A percentile compares a stretch with the other conserved stretches of the same genome.
These are phyloP conservation scores for Cucurbita pepo DNA, from an alignment of 306 rosid genomes.

Conservation along the genomic window DNA sequence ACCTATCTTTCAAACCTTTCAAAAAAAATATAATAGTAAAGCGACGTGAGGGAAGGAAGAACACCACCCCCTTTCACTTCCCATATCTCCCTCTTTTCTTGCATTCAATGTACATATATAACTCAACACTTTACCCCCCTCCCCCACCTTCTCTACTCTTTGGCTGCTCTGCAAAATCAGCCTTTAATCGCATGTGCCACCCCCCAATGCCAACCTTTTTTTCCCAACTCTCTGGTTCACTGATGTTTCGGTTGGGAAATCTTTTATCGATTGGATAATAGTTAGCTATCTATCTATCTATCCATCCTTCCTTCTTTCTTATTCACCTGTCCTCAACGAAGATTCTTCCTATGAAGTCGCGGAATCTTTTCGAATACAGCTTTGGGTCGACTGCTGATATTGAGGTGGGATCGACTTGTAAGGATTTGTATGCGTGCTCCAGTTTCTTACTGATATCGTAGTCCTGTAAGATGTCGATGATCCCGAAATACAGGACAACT, in stretches of 20 bases:
- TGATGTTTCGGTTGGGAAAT: not conserved
- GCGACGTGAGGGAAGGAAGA: not conserved
- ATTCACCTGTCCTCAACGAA: slow-evolving; percentile 65
- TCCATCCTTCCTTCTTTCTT: too few species aligned
- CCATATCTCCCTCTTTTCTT: slow-evolving; percentile 2
- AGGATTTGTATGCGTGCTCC: slow-evolving; percentile 91
- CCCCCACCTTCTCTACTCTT: not conserved
- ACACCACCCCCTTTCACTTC: not conserved
- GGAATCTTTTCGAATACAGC: slow-evolving; percentile 81
- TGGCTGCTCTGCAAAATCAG: slow-evolving; percentile 11
- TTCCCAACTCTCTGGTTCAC: not conserved
- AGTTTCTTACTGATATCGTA: slow-evolving; percentile 88
- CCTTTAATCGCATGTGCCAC: not conserved
- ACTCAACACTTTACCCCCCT: not conserved
- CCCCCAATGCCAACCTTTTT: not conserved
- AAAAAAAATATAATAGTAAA: not conserved
- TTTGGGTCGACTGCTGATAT: slow-evolving; percentile 98
- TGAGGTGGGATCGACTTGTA: slow-evolving; percentile 67
- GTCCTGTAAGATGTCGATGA: slow-evolving; percentile 91
- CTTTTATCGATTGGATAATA: not conserved
- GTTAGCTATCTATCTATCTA: not conserved
- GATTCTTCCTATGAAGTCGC: slow-evolving; percentile 75
- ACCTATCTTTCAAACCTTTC: not conserved
- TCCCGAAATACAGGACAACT: slow-evolving; percentile 72
- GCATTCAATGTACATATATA: not conserved